Conservation (phyloP, 208 protist species). For the Spongospora subterranea region DNA sequence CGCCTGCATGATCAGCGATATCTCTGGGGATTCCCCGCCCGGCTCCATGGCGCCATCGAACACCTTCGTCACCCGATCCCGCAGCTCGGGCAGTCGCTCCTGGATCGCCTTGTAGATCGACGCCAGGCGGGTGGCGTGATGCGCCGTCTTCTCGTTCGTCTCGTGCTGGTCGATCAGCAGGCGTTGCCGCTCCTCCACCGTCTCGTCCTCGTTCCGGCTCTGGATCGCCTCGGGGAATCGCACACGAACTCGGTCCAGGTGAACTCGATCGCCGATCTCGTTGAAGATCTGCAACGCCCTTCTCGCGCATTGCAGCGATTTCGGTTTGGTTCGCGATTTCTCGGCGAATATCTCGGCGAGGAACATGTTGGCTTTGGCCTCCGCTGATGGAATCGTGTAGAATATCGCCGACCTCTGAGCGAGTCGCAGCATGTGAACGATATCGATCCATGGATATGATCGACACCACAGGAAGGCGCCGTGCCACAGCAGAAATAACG, state of each 20-base stretch:
- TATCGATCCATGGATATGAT: background rate
- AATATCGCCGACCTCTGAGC: background rate
- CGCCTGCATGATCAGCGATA: too few relatives aligned
- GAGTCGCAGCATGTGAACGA: background rate
- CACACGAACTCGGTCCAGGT: background rate
- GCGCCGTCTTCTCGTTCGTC: background rate
- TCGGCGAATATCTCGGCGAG: background rate
- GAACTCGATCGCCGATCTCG: background rate
- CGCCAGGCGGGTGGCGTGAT: too few relatives aligned
- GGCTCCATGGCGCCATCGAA: too few relatives aligned
- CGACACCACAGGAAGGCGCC: background rate
- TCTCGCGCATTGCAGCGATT: background rate
- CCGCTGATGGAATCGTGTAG: background rate
- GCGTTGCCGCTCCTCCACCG: background rate
- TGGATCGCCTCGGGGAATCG: background rate
- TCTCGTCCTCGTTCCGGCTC: too few relatives aligned
- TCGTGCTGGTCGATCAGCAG: background rate
- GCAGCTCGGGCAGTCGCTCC: too few relatives aligned
- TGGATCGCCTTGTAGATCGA: too few relatives aligned
- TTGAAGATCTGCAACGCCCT: background rate
- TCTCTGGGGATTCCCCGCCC: too few relatives aligned
- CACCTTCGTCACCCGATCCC: too few relatives aligned
- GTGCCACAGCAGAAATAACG: conserved; percentile 31
- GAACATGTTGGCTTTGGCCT: background rate
- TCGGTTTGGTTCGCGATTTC: background rate